A percentile compares a stretch with the other conserved stretches of the same genome.
Conservation (phyloP, 75 land plant species). For the Larix kaempferi region DNA sequence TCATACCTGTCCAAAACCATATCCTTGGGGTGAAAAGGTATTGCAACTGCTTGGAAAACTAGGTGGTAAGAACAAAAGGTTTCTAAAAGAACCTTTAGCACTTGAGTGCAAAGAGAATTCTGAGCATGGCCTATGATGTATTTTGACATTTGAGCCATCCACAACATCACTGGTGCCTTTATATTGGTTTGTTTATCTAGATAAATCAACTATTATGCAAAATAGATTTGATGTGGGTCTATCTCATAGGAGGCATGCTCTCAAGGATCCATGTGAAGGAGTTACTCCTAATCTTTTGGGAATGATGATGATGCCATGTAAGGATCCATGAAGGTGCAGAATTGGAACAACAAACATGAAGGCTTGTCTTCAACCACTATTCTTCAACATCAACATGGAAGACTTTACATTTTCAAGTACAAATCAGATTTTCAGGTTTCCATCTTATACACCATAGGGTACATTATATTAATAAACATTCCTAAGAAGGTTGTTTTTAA, state of each 20-base stretch:
- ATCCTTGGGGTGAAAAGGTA: too few species aligned
- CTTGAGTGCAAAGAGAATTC: constrained; percentile 98
- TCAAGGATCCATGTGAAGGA: constrained; percentile 64
- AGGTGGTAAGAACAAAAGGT: too few species aligned
- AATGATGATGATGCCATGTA: too few species aligned
- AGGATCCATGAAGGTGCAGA: too few species aligned
- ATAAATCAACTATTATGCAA: constrained; percentile 75
- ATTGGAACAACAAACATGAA: too few species aligned
- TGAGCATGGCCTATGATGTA: constrained; percentile 91
- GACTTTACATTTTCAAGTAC: background rate
- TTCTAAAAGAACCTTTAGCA: too few species aligned
- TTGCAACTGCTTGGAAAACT: too few species aligned
- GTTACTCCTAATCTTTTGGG: too few species aligned
- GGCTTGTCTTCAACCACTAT: background rate
- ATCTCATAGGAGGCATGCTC: constrained; percentile 87
- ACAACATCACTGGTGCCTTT: constrained; percentile 94
- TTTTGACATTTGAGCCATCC: constrained; percentile 95
- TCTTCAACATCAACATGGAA: background rate
- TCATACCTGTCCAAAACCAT: too few species aligned
- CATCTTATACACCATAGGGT: background rate
- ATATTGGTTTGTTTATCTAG: constrained; percentile 88
- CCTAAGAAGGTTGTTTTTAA: too few species aligned
- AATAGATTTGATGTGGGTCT: constrained; percentile 55
- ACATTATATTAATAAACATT: background rate
- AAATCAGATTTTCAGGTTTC: background rate